phyloP scores from a whole-genome alignment of 768 basidiomycete genomes.

The Tephrocybe sp. region DNA sequence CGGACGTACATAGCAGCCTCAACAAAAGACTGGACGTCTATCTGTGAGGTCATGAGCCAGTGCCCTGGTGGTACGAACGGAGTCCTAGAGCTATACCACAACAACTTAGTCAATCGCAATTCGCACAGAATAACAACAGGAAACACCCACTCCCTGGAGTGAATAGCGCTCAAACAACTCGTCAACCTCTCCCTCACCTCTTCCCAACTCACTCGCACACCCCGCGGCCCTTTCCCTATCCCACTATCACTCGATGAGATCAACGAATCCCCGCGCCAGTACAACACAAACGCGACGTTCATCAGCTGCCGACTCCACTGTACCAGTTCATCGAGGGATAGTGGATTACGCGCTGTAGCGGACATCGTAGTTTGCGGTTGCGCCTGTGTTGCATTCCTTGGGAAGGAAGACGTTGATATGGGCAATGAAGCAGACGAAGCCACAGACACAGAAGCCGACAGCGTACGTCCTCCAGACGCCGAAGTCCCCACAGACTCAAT shows the following conservation, averaged over 20 bases:
- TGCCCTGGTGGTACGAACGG: slow-evolving; percentile 81
- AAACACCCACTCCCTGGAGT: slow-evolving; percentile 78
- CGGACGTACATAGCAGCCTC: slow-evolving; percentile 85
- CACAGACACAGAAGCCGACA: too few relatives aligned
- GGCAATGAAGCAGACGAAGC: too few relatives aligned
- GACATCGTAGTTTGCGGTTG: neutral
- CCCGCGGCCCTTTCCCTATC: slow-evolving; percentile 14
- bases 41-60: slow-evolving; percentile 66
- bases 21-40: slow-evolving; percentile 61
- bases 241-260: slow-evolving; percentile 18
- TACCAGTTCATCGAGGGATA: slow-evolving; percentile 77
- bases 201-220: slow-evolving; percentile 56
- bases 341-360: slow-evolving; percentile 58
- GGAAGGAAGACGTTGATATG: too few relatives aligned
- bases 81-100: slow-evolving; percentile 62
- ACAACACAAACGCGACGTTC: slow-evolving; percentile 79
- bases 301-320: slow-evolving; percentile 75
- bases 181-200: slow-evolving; percentile 74
- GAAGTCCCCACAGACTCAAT: neutral
- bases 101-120: too few relatives aligned
- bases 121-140: neutral
- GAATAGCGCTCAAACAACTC: slow-evolving; percentile 74
- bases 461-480: neutral
- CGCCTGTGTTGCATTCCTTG: too few relatives aligned
- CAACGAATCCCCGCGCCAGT: slow-evolving; percentile 41